phyloP scores from a whole-genome alignment of 306 rosid species.

The Vigna trinervia region DNA sequence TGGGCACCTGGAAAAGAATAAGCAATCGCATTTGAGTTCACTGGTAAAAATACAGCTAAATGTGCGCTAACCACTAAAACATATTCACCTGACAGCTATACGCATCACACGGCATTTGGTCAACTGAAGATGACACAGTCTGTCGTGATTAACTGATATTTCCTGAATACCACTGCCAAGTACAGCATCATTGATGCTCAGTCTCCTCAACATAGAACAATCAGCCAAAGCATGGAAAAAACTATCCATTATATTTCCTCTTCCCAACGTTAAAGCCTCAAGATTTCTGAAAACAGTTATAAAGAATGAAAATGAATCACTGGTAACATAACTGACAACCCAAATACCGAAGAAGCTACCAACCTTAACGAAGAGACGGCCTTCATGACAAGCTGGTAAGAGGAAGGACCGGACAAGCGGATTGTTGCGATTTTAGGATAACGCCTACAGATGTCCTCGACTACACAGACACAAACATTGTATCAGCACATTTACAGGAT shows the following conservation, averaged over 20 bases:
- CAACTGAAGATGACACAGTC: conserved; percentile 70
- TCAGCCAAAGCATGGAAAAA: conserved; percentile 75
- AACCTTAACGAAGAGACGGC: conserved; percentile 75
- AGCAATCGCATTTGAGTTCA: conserved; percentile 31
- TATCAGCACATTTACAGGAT: conserved; percentile 22
- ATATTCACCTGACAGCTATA: conserved; percentile 73
- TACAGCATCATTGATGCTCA: conserved; percentile 72
- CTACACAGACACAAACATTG: conserved; percentile 54
- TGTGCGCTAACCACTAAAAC: neutral
- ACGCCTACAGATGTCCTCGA: conserved; percentile 75
- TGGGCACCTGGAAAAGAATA: conserved; percentile 68
- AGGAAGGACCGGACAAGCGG: conserved; percentile 64
- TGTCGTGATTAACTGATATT: conserved; percentile 73
- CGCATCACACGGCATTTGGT: conserved; percentile 84
- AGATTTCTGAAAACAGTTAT: conserved; percentile 63
- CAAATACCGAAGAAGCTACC: conserved; percentile 20
- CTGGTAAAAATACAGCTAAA: conserved; percentile 18
- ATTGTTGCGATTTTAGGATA: conserved; percentile 82
- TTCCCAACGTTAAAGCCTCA: conserved; percentile 73
- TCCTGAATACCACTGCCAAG: conserved; percentile 83
- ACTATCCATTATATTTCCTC: conserved; percentile 62
- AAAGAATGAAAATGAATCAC: conserved; percentile 41
- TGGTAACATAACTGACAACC: neutral
- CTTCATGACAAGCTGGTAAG: conserved; percentile 64
- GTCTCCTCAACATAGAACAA: conserved; percentile 64